Base-by-base conservation (phyloP, 2,329 filamentous ascomycete genomes). In the Onygenales sp. region DNA sequence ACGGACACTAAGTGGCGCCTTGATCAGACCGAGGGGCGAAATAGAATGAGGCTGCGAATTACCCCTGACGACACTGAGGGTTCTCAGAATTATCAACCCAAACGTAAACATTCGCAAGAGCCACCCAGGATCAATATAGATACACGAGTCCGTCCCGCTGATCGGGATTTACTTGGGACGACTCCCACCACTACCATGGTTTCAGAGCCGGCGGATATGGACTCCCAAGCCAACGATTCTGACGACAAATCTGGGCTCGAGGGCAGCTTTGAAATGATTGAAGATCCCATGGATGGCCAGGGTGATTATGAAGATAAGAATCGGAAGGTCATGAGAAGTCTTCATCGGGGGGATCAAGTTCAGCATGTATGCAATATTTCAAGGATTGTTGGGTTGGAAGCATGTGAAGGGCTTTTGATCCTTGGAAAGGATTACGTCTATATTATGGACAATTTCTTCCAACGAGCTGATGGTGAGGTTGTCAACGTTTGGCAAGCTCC, bases 221-320 rank as follows among this genome's bases (percentile, higher is more conserved):
- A 62, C 51, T 54, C 58, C 27, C 62, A 65, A 17, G 62, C 58
- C 13, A 51, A 60, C 13, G 65, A 69, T 36, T 58, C 67, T 5
- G 69, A 70, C 42, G 70, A 68, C 43, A 66, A 61, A 32, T 66
- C 66, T 34, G 69, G 76, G 8, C 74, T 84, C 0, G 93, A 96
- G 54, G 93, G 97, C 45, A 94, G 94, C 59, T 98, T 95, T 64
- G 93, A 98, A 70, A 82, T 98, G 59, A 86, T 98, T 6, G 91
- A 97, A 56, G 92, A 96, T 56, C 91, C 92, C 0, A 90, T 90
- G 62, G 87, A 92, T 53, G 83, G 86, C 42, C 81, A 88, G 31
- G 89, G 93, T 59, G 85, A 84, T 1, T 94, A 94, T 57, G 94
- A 98, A 69, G 94, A 98, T 69, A 97, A 96, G 74, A 97, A 98